Base-by-base conservation (phyloP, 148 eudicot genomes). In the Silene latifolia region DNA sequence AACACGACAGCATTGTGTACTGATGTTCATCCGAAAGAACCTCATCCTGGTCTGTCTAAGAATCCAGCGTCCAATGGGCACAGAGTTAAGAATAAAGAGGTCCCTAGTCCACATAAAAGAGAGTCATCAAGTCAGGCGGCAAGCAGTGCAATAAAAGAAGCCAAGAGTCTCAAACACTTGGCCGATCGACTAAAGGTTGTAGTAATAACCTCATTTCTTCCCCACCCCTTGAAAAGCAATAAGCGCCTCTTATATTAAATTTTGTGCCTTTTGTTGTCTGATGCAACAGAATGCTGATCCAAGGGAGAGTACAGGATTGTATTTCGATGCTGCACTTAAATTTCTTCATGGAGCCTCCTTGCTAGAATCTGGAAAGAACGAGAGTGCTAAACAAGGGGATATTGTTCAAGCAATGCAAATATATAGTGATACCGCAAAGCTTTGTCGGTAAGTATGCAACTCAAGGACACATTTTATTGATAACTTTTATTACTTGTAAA, bases 181-280 rank as follows among this genome's bases (percentile, higher is more conserved):
- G 98, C 98, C 73, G 98, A 95, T 78, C 98, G 98, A 51, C 76
- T 81, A 29, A 95, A 95, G 98, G 98, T 95, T 69, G 24, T 58
- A 59, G 24, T 68, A 63, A 17, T 53, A 66, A 44, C 71, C 59
- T 64, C 64, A 72, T 70, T 47, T 24, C 3, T 23, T n/a, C 44
- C 71, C 10, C 12, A 27, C 35, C 73, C 17, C 19, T n/a, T 5
- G 32, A 25, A 1, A 23, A 2, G 65, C 39, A 7, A 39, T 48
- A 44, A 9, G 2, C 8, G 0, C 0, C 17, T 35, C 15, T 20
- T 68, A 67, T 48, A 35, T 74, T 57, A 13, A 72, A 80, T 35
- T 73, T 76, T 61, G 25, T 27, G 14, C 51, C 48, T 57, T 63
- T 73, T 48, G 57, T 47, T 77, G 29, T 76, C 60, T 81, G 46